A percentile compares a stretch with the other conserved stretches of the same genome.
These are phyloP conservation scores for Luffa acutangula DNA, from an alignment of 306 rosid species.

Conservation along the genomic window DNA sequence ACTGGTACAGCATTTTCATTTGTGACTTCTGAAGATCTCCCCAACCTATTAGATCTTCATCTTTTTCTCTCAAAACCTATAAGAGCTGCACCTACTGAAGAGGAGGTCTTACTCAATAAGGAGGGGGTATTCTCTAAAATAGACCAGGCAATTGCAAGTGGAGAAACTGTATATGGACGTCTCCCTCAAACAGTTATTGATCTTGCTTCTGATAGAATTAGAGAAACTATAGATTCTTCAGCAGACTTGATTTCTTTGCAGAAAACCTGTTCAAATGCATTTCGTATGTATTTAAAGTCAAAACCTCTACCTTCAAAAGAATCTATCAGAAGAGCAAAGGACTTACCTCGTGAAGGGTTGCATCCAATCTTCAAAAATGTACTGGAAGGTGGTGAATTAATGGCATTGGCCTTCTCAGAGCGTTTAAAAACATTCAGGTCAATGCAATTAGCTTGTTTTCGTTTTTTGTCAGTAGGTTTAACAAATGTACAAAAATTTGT, in stretches of 20 bases:
- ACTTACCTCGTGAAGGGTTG: constrained; percentile 65
- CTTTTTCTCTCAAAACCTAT: constrained; percentile 78
- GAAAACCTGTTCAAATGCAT: constrained; percentile 78
- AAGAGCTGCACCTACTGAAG: constrained; percentile 78
- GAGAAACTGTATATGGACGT: constrained; percentile 84
- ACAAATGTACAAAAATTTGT: background rate
- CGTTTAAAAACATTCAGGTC: constrained; percentile 83
- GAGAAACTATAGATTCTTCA: constrained; percentile 67
- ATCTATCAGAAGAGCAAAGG: constrained; percentile 76
- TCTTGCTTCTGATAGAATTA: constrained; percentile 74
- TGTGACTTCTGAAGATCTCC: constrained; percentile 74
- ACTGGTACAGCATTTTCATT: constrained; percentile 88
- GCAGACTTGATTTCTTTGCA: constrained; percentile 41
- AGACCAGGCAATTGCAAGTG: constrained; percentile 60
- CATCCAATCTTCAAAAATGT: constrained; percentile 73
- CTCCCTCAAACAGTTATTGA: constrained; percentile 80
- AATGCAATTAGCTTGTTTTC: background rate
- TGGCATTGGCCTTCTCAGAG: constrained; percentile 96
- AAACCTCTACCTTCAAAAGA: constrained; percentile 82
- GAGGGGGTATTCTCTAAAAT: constrained; percentile 57
- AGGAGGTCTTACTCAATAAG: constrained; percentile 65
- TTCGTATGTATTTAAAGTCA: constrained; percentile 70
- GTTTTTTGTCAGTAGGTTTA: background rate
- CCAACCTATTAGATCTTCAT: constrained; percentile 87
- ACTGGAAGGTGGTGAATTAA: constrained; percentile 75